Evolutionary conservation across 179 eudicot species (phyloP), one percentile per base, ranked within the genome.

Genomic region (Beta macrorhiza): DNA sequence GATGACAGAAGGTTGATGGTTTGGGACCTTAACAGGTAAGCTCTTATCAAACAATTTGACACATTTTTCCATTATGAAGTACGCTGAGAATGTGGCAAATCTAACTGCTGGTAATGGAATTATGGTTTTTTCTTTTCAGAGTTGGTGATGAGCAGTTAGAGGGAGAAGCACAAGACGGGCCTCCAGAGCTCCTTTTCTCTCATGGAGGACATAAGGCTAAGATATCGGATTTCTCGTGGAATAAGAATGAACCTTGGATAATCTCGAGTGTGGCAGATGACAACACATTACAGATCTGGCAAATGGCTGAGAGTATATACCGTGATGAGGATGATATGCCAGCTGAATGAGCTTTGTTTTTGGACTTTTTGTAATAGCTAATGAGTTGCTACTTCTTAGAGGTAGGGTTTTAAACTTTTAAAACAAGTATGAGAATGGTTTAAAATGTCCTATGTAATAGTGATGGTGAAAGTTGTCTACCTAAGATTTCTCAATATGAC

Each of bases 131-230:
- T 49, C 53, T 6, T 9, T 80, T 58, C 86, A 94, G 98, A 88
- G 87, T 94, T 82, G 99, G 99, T 19, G 99, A 94, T 67, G 99
- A 96, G 87, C 99, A 96, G 78, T 77, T 85, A 83, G 99, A 96
- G 84, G 99, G 99, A 67, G 98, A 96, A 82, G 99, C 98, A 11
- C 96, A 91, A 82, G 99, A 96, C 51, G 99, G 99, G 22, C 97
- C 97, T 10, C 91, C 99, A 0, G 99, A 96, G 84, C 98, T 96
- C 59, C 90, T 96, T 5, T 96, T 96, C 86, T 96, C 99, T 65
- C 99, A 96, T 61, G 98, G 96, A 22, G 99, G 99, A 67, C 99
- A 96, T 87, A 94, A 90, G 85, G 98, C 92, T 56, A 94, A 90
- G 85, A 91, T 96, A 85, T 92, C 96, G 17, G 99, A 96, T 80